A percentile compares a stretch with the other conserved stretches of the same genome.
These are phyloP conservation scores for Apiospora saccharicola DNA, from an alignment of 2,329 filamentous ascomycete species.

Conservation along the genomic window DNA sequence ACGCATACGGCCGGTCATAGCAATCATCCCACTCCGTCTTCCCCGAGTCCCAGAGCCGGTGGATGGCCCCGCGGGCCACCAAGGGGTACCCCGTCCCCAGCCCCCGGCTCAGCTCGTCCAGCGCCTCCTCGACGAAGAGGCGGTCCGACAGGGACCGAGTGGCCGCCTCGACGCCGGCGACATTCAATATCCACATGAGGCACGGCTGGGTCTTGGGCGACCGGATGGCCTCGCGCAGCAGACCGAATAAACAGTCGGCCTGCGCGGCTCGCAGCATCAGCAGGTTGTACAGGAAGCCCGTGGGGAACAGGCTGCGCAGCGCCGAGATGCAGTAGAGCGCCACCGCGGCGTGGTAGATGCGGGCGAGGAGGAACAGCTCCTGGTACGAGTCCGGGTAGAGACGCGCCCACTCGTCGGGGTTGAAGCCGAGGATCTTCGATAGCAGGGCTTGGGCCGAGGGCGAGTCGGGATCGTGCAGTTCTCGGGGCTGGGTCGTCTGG, in stretches of 20 bases:
- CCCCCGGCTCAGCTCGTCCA: constrained; percentile 34
- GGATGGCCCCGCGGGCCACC: constrained; percentile 36
- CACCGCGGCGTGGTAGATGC: constrained; percentile 42
- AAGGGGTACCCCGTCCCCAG: constrained; percentile 40
- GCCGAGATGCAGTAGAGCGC: constrained; percentile 38
- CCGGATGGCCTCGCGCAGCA: constrained; percentile 35
- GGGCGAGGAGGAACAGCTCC: constrained; percentile 42
- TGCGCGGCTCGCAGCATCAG: constrained; percentile 25
- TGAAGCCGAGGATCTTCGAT: constrained; percentile 38
- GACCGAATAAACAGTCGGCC: constrained; percentile 33
- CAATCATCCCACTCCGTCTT: constrained; percentile 45
- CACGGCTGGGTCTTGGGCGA: constrained; percentile 33
- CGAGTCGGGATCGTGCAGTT: constrained; percentile 15
- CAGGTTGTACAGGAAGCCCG: constrained; percentile 30
- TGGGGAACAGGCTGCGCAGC: constrained; percentile 39
- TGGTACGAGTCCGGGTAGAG: constrained; percentile 31
- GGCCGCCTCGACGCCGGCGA: constrained; percentile 42
- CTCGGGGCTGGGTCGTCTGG: constrained; percentile 24
- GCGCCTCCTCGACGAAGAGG: constrained; percentile 37
- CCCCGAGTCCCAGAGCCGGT: constrained; percentile 44
- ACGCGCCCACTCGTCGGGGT: constrained; percentile 37
- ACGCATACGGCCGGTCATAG: constrained; percentile 43
- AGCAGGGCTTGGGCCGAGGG: constrained; percentile 34
- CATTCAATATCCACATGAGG: constrained; percentile 44
- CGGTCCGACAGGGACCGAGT: constrained; percentile 35